Evolutionary conservation across 192 early-diverging fungal species (phyloP).

Genomic region (Allomyces macrogynus): DNA sequence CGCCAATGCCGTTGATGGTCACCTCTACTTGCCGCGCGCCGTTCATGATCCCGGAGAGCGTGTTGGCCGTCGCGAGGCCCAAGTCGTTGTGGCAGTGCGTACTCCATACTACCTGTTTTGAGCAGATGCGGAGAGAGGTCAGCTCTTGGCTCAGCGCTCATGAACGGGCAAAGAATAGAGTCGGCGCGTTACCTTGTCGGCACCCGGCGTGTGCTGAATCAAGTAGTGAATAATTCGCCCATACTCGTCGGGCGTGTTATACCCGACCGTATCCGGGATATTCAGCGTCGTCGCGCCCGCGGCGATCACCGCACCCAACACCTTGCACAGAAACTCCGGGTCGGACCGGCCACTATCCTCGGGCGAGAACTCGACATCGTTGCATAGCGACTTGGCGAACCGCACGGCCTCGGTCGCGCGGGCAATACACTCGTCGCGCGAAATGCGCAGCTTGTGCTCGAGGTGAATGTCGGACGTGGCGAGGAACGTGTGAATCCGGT

Average conservation of each 20-base stretch:
- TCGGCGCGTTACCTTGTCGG: slow-evolving; percentile 25
- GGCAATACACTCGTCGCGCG: slow-evolving; percentile 61
- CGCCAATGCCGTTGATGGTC: slow-evolving; percentile 94
- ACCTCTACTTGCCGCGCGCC: slow-evolving; percentile 94
- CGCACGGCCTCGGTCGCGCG: slow-evolving; percentile 59
- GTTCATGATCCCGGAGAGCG: slow-evolving; percentile 67
- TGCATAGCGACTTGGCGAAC: slow-evolving; percentile 54
- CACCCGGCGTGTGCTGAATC: slow-evolving; percentile 46
- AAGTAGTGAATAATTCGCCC: slow-evolving; percentile 69
- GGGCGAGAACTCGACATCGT: slow-evolving; percentile 83
- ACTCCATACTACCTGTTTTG: slow-evolving; percentile 53
- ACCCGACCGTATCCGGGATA: slow-evolving; percentile 94
- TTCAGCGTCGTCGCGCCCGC: slow-evolving; percentile 90
- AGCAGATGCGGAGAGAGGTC: no score
- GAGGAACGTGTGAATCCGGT: slow-evolving; percentile 85
- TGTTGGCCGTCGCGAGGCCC: slow-evolving; percentile 90
- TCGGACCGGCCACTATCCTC: slow-evolving; percentile 89
- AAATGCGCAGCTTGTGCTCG: slow-evolving; percentile 80
- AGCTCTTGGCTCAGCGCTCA: no score
- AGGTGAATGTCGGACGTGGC: slow-evolving; percentile 95
- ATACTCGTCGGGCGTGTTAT: slow-evolving; percentile 79
- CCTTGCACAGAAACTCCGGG: slow-evolving; percentile 64
- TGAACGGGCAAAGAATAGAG: no score
- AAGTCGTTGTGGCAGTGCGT: slow-evolving; percentile 98
- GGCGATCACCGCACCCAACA: slow-evolving; percentile 58